A percentile compares a stretch with the other conserved stretches of the same genome.
phyloP scores from a whole-genome alignment of 805 yeast genomes.

The Yamadazyma akitaensis region DNA sequence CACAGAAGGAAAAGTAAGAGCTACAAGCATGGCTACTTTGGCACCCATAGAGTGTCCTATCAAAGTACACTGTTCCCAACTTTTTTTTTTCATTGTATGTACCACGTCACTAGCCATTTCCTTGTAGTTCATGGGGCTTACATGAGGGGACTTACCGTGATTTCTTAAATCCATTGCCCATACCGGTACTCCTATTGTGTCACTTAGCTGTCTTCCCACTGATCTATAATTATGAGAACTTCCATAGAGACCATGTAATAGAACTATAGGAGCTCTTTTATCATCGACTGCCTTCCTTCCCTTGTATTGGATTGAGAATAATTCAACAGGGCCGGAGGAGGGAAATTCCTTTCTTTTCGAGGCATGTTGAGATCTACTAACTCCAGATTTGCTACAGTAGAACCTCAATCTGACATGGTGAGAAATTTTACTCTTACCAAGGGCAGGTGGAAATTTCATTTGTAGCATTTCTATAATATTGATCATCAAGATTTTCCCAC shows the following conservation, averaged over 20 bases:
- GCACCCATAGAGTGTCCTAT: slow-evolving; percentile 65
- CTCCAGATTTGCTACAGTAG: not conserved
- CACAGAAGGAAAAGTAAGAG: slow-evolving; percentile 38
- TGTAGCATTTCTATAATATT: too few species aligned
- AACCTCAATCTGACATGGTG: not conserved
- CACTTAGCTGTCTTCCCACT: slow-evolving; percentile 34
- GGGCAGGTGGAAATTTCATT: too few species aligned
- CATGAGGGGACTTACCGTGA: slow-evolving; percentile 51
- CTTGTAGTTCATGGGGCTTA: slow-evolving; percentile 42
- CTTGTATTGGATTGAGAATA: slow-evolving; percentile 10
- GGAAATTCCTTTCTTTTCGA: not conserved
- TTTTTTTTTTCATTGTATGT: slow-evolving; percentile 25
- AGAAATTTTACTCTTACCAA: not conserved
- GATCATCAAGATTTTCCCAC: too few species aligned
- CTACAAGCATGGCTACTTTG: slow-evolving; percentile 48
- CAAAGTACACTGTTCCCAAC: slow-evolving; percentile 19
- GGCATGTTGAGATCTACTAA: not conserved
- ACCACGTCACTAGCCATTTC: slow-evolving; percentile 43
- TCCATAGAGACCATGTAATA: slow-evolving; percentile 58
- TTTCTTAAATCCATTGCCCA: slow-evolving; percentile 51
- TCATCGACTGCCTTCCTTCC: slow-evolving; percentile 3
- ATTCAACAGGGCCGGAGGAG: not conserved
- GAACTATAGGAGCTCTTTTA: slow-evolving; percentile 29
- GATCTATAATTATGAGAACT: slow-evolving; percentile 42
- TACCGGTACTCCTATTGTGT: slow-evolving; percentile 28